phyloP scores from a whole-genome alignment of 495 filamentous ascomycete species.

The Cercophora samala region DNA sequence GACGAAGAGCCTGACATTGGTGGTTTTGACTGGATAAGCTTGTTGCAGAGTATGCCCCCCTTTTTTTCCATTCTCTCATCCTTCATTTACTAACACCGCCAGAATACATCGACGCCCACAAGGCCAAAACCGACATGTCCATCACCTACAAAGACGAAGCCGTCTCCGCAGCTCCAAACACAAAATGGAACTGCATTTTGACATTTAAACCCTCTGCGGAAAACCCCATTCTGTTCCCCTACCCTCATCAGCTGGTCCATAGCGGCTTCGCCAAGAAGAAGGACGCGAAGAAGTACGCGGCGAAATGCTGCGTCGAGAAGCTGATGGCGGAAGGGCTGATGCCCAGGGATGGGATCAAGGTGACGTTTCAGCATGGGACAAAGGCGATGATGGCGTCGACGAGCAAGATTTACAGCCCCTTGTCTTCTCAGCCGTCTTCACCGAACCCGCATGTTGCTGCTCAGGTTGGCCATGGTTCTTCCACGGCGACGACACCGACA shows the following conservation, averaged over 20 bases:
- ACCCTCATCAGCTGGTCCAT: slow-evolving; percentile 12
- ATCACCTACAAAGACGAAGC: slow-evolving; percentile 11
- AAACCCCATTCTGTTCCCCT: slow-evolving; percentile 29
- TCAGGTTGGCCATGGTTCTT: neutral
- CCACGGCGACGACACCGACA: neutral
- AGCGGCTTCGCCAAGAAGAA: slow-evolving; percentile 39
- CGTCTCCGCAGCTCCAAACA: neutral
- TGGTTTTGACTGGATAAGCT: slow-evolving; percentile 38
- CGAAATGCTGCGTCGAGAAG: slow-evolving; percentile 42
- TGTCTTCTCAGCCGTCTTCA: neutral
- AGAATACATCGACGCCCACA: slow-evolving; percentile 23
- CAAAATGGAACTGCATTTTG: slow-evolving; percentile 26
- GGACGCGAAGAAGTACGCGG: slow-evolving; percentile 46
- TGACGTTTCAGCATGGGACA: slow-evolving; percentile 14
- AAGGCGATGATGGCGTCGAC: neutral
- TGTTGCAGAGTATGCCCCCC: slow-evolving; percentile 32
- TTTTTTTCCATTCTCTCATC: neutral
- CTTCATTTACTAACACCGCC: slow-evolving; percentile 4
- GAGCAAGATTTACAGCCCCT: neutral
- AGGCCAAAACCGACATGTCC: slow-evolving; percentile 6
- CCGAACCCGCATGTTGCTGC: too few species aligned
- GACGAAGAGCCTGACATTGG: slow-evolving; percentile 28
- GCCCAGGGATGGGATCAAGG: slow-evolving; percentile 19
- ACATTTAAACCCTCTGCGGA: slow-evolving; percentile 14
- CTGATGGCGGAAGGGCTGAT: slow-evolving; percentile 32